These are phyloP conservation scores for Nicotiana sylvestris DNA, from an alignment of 257 asterid species.

Conservation along the genomic window DNA sequence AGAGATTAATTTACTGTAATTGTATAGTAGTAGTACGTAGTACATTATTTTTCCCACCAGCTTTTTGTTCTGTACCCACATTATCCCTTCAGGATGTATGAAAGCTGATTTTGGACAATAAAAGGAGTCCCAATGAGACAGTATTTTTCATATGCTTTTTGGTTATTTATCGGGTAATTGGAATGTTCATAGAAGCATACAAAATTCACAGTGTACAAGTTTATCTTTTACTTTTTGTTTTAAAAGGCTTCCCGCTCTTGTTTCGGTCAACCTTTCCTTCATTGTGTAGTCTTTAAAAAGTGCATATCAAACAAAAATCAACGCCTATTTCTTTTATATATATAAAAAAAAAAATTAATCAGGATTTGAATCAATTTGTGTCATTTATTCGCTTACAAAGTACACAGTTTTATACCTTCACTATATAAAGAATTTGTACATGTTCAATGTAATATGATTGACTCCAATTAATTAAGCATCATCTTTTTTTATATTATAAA, in stretches of 20 bases:
- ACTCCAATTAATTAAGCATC: not conserved
- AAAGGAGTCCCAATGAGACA: not conserved
- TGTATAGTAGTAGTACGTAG: constrained; percentile 34
- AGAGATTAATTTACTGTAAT: constrained; percentile 24
- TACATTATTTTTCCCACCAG: constrained; percentile 10
- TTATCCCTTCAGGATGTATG: not conserved
- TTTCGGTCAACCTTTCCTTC: not conserved
- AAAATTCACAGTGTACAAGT: not conserved
- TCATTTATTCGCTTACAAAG: no score
- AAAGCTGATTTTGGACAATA: constrained; percentile 6
- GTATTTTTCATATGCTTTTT: not conserved
- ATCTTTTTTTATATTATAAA: not conserved
- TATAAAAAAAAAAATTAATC: no score
- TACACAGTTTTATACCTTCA: not conserved
- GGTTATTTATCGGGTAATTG: not conserved
- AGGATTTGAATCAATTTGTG: not conserved
- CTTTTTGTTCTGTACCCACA: not conserved
- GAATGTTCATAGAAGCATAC: not conserved
- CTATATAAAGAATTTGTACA: not conserved
- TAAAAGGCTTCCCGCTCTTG: not conserved
- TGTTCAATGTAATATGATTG: not conserved
- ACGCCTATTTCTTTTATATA: not conserved
- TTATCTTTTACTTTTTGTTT: not conserved
- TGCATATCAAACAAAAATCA: not conserved
- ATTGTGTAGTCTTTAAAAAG: not conserved